Evolutionary conservation across 2,329 filamentous ascomycete species (phyloP), one percentile per base, ranked within the genome.

Genomic region (Trichocomaceae sp.): DNA sequence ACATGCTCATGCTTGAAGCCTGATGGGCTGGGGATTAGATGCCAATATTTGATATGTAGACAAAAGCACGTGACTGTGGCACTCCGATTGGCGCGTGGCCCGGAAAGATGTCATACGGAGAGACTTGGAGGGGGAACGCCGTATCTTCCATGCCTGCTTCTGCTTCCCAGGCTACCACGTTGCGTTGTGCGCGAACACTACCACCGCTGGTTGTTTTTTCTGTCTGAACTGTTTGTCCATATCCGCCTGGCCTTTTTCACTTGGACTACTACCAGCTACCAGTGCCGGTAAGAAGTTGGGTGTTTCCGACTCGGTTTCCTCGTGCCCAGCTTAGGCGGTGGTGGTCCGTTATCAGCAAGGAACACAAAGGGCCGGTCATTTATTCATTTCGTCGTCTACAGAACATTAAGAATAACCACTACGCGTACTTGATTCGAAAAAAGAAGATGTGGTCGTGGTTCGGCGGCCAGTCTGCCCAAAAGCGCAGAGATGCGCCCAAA

Each of bases 401-500:
- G 12, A 4, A 35, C 9, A 13, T 15, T 8, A 15, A 35, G 31
- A 35, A 29, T 5, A 7, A 26, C 13, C 31, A 15, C 13, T 35
- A 35, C 31, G 13, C 17, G 2, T 13, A 12, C 7, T 12, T 39
- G n/a, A n/a, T 33, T 4, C 8, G 29, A 5, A 35, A 6, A 2
- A 44, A 19, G 37, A 72, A 64, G 60, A 82, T 88, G 75, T 88
- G 88, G 87, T 84, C 87, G 76, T 96, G 91, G 90, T 96, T 96
- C 72, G 90, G 92, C 74, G 90, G 90, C 67, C 83, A 82, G 62
- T 82, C 83, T 66, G 85, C 85, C 64, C 85, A 90, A 76, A 89
- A 90, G 80, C 85, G 86, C 77, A 96, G 95, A 78, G 90, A 96
- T 76, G 87, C 84, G 58, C 90, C 93, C 56, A 99, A 99, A 82